Conservation (phyloP, 2,329 filamentous ascomycete species). For the Cercospora sp. region DNA sequence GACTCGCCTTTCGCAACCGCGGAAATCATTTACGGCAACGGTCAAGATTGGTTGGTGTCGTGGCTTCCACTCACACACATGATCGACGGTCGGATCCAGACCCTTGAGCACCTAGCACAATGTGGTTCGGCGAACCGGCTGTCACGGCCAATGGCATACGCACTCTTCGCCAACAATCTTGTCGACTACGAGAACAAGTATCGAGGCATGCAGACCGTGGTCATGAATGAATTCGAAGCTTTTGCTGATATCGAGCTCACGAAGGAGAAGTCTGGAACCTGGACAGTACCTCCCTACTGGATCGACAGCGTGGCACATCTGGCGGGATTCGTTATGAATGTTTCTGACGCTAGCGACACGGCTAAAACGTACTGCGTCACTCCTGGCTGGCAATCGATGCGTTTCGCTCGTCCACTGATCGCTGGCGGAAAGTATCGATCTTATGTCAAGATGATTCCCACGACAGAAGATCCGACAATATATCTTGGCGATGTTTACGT, state of each 20-base stretch:
- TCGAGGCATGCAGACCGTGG: slow-evolving; percentile 20
- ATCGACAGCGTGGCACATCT: slow-evolving; percentile 39
- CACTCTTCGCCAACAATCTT: slow-evolving; percentile 20
- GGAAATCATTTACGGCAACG: slow-evolving; percentile 28
- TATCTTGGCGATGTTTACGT: slow-evolving; percentile 31
- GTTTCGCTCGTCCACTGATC: slow-evolving; percentile 34
- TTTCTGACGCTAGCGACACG: slow-evolving; percentile 41
- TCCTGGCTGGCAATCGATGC: slow-evolving; percentile 36
- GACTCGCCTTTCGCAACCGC: slow-evolving; percentile 29
- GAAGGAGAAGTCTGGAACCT: slow-evolving; percentile 18
- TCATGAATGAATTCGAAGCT: slow-evolving; percentile 41
- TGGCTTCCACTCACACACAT: slow-evolving; percentile 35
- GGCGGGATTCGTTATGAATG: slow-evolving; percentile 32
- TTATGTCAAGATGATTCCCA: slow-evolving; percentile 35
- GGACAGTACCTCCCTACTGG: slow-evolving; percentile 31
- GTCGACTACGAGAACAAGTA: slow-evolving; percentile 23
- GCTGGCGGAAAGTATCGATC: slow-evolving; percentile 36
- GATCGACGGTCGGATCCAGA: slow-evolving; percentile 33
- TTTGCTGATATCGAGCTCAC: slow-evolving; percentile 27
- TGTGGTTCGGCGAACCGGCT: slow-evolving; percentile 34
- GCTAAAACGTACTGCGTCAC: slow-evolving; percentile 40
- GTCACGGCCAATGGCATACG: slow-evolving; percentile 38
- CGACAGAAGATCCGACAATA: slow-evolving; percentile 32
- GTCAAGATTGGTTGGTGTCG: slow-evolving; percentile 29
- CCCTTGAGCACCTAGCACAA: slow-evolving; percentile 30